Evolutionary conservation across 306 rosid species (phyloP).

Genomic region (Coriaria nepalensis): DNA sequence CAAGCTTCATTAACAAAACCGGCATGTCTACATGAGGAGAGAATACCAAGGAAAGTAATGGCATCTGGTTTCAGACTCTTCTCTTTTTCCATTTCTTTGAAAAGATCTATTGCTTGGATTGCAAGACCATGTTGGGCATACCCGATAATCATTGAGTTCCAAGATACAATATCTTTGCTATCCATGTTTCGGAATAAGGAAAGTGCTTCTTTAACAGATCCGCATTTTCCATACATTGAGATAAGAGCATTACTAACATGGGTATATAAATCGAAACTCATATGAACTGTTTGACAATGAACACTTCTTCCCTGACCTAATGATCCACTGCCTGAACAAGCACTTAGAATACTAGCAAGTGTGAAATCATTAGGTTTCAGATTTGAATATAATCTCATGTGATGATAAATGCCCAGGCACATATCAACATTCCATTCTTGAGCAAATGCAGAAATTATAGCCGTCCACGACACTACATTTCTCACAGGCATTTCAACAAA

Average conservation of each 20-base stretch:
- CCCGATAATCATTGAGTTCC: conserved; percentile 86
- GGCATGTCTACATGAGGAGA: conserved; percentile 68
- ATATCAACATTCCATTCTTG: conserved; percentile 49
- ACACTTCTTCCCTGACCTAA: conserved; percentile 59
- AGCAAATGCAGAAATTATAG: conserved; percentile 58
- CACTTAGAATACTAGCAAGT: conserved; percentile 49
- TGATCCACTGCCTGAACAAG: conserved; percentile 77
- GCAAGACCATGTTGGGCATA: conserved; percentile 73
- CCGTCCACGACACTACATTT: conserved; percentile 75
- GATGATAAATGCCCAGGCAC: conserved; percentile 49
- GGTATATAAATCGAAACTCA: conserved; percentile 42
- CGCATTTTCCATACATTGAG: conserved; percentile 79
- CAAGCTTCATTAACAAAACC: conserved; percentile 60
- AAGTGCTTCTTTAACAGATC: conserved; percentile 43
- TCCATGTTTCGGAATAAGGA: conserved; percentile 35
- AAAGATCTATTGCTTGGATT: conserved; percentile 42
- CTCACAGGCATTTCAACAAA: conserved; percentile 70
- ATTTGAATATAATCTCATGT: conserved; percentile 31
- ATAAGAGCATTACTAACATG: conserved; percentile 55
- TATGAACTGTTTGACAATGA: conserved; percentile 48
- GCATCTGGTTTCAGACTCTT: conserved; percentile 34
- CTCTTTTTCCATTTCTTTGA: conserved; percentile 45
- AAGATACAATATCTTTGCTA: conserved; percentile 42
- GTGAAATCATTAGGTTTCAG: conserved; percentile 59
- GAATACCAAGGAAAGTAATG: conserved; percentile 55